Base-by-base conservation (phyloP, 176 grass and related monocot genomes). In the Lolium rigidum region DNA sequence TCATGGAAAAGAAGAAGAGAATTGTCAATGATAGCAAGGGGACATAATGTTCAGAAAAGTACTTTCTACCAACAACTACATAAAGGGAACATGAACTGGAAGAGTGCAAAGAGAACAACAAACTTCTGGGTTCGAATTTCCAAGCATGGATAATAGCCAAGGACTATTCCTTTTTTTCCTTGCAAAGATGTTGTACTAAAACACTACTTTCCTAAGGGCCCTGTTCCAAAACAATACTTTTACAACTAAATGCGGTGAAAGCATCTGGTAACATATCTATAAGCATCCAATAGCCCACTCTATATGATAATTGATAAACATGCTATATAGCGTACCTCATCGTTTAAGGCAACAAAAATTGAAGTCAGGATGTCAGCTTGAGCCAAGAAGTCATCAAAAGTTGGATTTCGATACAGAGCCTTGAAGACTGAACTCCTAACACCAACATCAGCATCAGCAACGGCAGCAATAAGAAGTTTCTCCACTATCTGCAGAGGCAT, bases 301-400 rank as follows among this genome's bases (percentile, higher is more conserved):
- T 65, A 77, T 74, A 73, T 48, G 35, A 56, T 80, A 87, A 69
- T 16, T 75, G 47, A 75, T 26, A 74, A 75, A 67, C 49, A 84
- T 80, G 46, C 11, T 63, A 21, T 47, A 84, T 49, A 25, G 21
- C 79, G 6, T 92, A 98, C 97, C 97, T 98, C 93, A 11, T 98
- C 97, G 86, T 98, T 95, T 49, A 98, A 88, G 87, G 92, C 97
- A 77, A 98, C 86, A 92, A 98, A 98, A 85, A 95, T 95, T 76
- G 97, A 98, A 91, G 92, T 95, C 86, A 98, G 89, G 84, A 91
- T 94, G 85, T 94, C 97, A 35, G 92, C 97, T 89, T 98, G 97
- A 44, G 91, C 94, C 87, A 98, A 88, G 78, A 95, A 98, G 44
- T 95, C 97, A 86, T 98, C 94, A 56, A 98, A 98, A 82, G 81